These are phyloP conservation scores for Schrenkiella parvula DNA, from an alignment of 345 rosid species.

Conservation along the genomic window DNA sequence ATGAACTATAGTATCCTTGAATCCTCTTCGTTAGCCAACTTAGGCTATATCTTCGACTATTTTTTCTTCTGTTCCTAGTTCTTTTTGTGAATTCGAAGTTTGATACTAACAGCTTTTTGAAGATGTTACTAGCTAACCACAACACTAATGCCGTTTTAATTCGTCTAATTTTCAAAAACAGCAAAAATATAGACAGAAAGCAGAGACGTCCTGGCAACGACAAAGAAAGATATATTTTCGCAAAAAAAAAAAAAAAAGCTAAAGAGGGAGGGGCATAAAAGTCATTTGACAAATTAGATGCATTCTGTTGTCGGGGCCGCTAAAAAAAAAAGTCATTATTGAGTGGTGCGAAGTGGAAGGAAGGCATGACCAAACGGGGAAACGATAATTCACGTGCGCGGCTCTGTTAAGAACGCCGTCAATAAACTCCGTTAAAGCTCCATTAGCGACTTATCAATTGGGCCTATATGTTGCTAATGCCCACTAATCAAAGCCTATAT, in stretches of 20 bases:
- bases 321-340: neutral
- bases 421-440: neutral
- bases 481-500: neutral
- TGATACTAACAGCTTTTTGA: neutral
- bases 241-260: neutral
- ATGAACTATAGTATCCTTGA: neutral
- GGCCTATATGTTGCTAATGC: neutral
- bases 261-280: neutral
- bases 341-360: slow-evolving; percentile 7
- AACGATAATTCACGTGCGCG: slow-evolving; percentile 6
- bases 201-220: no score
- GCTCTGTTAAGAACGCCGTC: slow-evolving; percentile 16
- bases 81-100: neutral
- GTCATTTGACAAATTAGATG: neutral
- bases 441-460: neutral
- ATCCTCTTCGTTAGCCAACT: neutral
- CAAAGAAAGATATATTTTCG: neutral
- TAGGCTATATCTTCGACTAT: no score
- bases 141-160: neutral
- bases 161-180: neutral
- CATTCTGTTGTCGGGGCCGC: neutral
- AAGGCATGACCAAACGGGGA: slow-evolving; percentile 14
- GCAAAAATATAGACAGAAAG: no score
- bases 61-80: neutral
- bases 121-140: neutral